Conservation (phyloP, 2,329 filamentous ascomycete species). For the Diaporthe citriasiana region DNA sequence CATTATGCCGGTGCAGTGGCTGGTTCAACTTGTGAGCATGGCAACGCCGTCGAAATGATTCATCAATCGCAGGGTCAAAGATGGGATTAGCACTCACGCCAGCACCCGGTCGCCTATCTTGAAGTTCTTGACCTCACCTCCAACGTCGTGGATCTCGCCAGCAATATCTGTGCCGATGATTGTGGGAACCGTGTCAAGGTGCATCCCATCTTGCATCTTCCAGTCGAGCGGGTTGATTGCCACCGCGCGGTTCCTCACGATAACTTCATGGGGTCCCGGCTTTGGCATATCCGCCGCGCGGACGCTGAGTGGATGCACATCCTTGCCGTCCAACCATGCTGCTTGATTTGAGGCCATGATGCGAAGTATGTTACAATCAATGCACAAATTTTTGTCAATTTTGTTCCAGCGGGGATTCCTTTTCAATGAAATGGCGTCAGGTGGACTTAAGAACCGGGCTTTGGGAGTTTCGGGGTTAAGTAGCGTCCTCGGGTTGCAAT, state of each 20-base stretch:
- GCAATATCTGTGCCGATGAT: slow-evolving; percentile 46
- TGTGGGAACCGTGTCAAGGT: slow-evolving; percentile 46
- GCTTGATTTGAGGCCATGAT: slow-evolving; percentile 35
- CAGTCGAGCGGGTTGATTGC: slow-evolving; percentile 49
- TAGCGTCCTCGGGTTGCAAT: no score
- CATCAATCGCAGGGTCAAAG: background rate
- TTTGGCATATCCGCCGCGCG: slow-evolving; percentile 34
- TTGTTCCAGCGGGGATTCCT: no score
- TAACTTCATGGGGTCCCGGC: slow-evolving; percentile 39
- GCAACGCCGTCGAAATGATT: background rate
- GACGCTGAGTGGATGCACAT: background rate
- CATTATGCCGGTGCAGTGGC: slow-evolving; percentile 27
- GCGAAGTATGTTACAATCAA: background rate
- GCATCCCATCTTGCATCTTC: slow-evolving; percentile 44
- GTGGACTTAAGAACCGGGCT: background rate
- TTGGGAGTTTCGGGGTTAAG: background rate
- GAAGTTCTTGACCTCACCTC: slow-evolving; percentile 42
- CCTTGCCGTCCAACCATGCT: slow-evolving; percentile 24
- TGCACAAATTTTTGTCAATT: accelerated
- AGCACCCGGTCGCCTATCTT: slow-evolving; percentile 46
- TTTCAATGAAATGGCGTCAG: background rate
- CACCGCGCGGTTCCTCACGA: slow-evolving; percentile 45
- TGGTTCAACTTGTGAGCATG: background rate
- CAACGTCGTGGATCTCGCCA: slow-evolving; percentile 45
- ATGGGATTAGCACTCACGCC: background rate